Base-by-base conservation (phyloP, 805 yeast species). In the Blastobotrys attinorum region DNA sequence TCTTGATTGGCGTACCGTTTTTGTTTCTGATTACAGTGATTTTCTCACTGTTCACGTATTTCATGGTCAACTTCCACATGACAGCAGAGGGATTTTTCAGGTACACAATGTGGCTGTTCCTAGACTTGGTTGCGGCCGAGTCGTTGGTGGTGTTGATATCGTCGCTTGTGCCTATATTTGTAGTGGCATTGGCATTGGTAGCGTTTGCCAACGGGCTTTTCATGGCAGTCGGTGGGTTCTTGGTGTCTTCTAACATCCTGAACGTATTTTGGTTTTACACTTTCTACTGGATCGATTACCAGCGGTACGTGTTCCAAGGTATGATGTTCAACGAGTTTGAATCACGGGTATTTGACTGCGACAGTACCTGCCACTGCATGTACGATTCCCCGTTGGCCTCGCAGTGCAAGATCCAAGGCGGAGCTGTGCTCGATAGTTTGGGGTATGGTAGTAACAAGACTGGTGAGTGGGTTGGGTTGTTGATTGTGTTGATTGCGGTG, bases 171-270 rank as follows among this genome's bases (percentile, higher is more conserved):
- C 70, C 71, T 3, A 52, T 57, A 15, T 66, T 66, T 46, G 71
- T 67, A 5, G 60, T 62, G 32, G 56, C 70, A 3, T 57, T 67
- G 50, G 70, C 71, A 1, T 48, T 66, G 20, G 63, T 68, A 3
- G 70, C 71, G 1, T 67, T 67, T 49, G 57, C 63, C 23, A 67
- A 67, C 49, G 70, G 71, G 3, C 54, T 67, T n/a, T 67, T 70
- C 70, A 67, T 67, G 71, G 57, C 66, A 16, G 69, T 66, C 6
- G 67, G 68, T 11, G 71, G 71, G 4, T 67, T 67, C 40, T 53
- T 67, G 48, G 70, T 67, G 18, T 49, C 62, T 11, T 49, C 61
- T n/a, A 54, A 54, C 17, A 49, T 63, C 11, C 55, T 66, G 46
- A 66, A 66, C 43, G 55, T 41, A 8, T 67, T 67, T 48, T 66